Percentiles rank a stretch among this genome's conserved stretches.
phyloP scores from a whole-genome alignment of 495 filamentous ascomycete genomes.

The Penicillium lagena region DNA sequence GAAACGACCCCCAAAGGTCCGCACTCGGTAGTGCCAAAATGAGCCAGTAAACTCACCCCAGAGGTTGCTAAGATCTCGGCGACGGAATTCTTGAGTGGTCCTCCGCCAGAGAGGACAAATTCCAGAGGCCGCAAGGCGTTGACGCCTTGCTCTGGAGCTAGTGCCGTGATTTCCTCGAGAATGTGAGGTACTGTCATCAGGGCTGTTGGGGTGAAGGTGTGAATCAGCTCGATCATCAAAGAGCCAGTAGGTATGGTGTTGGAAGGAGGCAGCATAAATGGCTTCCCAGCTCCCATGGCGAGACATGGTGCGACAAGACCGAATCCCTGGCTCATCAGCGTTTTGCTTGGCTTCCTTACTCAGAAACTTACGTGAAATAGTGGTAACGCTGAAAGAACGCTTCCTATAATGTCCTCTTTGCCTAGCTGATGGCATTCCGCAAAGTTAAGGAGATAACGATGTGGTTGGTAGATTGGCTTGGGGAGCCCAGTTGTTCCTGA shows the following conservation, averaged over 20 bases:
- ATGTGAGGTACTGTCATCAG: conserved; percentile 41
- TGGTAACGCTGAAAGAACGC: conserved; percentile 35
- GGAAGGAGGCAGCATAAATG: conserved; percentile 26
- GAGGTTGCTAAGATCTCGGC: conserved; percentile 11
- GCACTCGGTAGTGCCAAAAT: conserved; percentile 32
- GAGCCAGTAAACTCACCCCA: conserved; percentile 27
- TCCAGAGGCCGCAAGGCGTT: conserved; percentile 19
- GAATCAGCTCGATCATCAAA: conserved; percentile 23
- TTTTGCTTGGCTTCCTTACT: too few species aligned
- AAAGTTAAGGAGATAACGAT: conserved; percentile 33
- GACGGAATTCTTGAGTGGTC: conserved; percentile 21
- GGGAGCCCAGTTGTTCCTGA: conserved; percentile 42
- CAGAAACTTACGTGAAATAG: conserved; percentile 22
- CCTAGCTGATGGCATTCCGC: conserved; percentile 32
- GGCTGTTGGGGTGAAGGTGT: conserved; percentile 15
- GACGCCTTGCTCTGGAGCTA: conserved; percentile 17
- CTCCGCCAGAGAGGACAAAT: conserved; percentile 41
- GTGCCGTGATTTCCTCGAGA: conserved; percentile 34
- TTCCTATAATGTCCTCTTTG: conserved; percentile 6
- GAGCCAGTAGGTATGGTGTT: conserved; percentile 20
- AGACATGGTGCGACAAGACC: conserved; percentile 37
- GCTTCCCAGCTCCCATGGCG: conserved; percentile 32
- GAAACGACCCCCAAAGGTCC: conserved; percentile 28
- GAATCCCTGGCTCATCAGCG: conserved; percentile 15
- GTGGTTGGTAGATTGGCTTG: conserved; percentile 37